These are phyloP conservation scores for Epichloe sp. DNA, from an alignment of 2,329 filamentous ascomycete genomes.

Conservation along the genomic window DNA sequence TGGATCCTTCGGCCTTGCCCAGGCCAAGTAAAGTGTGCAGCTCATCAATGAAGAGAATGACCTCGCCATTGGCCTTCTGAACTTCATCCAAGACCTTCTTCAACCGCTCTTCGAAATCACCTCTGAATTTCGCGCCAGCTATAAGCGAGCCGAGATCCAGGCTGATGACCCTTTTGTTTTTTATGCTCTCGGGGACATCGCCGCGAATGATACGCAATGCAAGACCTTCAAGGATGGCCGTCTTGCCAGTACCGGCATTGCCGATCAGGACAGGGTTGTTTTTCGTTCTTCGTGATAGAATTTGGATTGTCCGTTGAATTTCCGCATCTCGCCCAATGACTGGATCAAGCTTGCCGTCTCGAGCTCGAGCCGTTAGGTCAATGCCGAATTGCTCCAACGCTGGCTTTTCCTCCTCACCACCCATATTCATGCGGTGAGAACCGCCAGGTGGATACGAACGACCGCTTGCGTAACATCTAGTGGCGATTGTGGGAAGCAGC, in stretches of 20 bases:
- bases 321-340: slow-evolving; percentile 88
- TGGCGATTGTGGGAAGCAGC: slow-evolving; percentile 25
- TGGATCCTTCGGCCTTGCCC: slow-evolving; percentile 90
- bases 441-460: slow-evolving; percentile 79
- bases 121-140: slow-evolving; percentile 87
- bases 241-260: slow-evolving; percentile 83
- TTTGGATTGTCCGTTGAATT: slow-evolving; percentile 88
- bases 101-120: slow-evolving; percentile 88
- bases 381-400: slow-evolving; percentile 85
- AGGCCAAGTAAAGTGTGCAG: slow-evolving; percentile 82
- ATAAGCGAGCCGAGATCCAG: slow-evolving; percentile 87
- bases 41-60: slow-evolving; percentile 94
- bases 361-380: slow-evolving; percentile 75
- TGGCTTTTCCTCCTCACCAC: slow-evolving; percentile 63
- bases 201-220: slow-evolving; percentile 82
- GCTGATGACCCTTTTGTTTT: slow-evolving; percentile 80
- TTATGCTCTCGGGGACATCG: slow-evolving; percentile 91
- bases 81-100: slow-evolving; percentile 89
- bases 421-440: slow-evolving; percentile 86
- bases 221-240: slow-evolving; percentile 80
- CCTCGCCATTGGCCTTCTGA: slow-evolving; percentile 72
- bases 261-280: slow-evolving; percentile 95
- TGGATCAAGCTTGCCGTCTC: slow-evolving; percentile 82
- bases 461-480: slow-evolving; percentile 52
- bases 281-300: slow-evolving; percentile 83